A percentile compares a stretch with the other conserved stretches of the same genome.
phyloP scores from a whole-genome alignment of 257 asterid species.

The Buddleja alternifolia region DNA sequence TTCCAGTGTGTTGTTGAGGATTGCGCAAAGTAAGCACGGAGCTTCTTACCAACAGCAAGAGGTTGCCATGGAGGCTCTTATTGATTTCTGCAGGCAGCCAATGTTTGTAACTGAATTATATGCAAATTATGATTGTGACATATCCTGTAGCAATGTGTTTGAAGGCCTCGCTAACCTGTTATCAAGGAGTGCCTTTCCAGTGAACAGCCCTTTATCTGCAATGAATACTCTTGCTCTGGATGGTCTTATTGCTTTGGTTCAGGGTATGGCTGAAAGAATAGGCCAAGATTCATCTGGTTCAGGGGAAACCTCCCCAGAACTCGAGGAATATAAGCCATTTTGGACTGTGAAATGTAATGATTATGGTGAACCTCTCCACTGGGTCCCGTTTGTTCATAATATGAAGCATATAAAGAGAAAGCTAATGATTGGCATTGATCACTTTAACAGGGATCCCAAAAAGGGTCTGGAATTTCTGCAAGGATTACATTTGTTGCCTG shows the following conservation, averaged over 20 bases:
- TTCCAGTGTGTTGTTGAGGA: constrained; percentile 75
- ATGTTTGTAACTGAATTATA: constrained; percentile 77
- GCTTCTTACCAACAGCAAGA: constrained; percentile 94
- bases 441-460: constrained; percentile 83
- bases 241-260: constrained; percentile 86
- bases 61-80: constrained; percentile 96
- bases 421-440: constrained; percentile 84
- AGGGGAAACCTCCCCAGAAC: constrained; percentile 43
- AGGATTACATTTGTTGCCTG: constrained; percentile 70
- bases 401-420: constrained; percentile 75
- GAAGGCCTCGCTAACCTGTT: constrained; percentile 81
- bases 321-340: constrained; percentile 63
- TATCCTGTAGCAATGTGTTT: constrained; percentile 78
- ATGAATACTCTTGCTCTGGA: constrained; percentile 87
- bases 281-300: constrained; percentile 57
- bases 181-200: constrained; percentile 93
- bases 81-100: constrained; percentile 94
- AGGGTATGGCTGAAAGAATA: constrained; percentile 80
- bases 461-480: constrained; percentile 86
- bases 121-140: constrained; percentile 92
- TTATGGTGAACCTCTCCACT: constrained; percentile 59
- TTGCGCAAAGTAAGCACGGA: constrained; percentile 82
- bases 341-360: constrained; percentile 73
- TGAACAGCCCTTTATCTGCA: constrained; percentile 82
- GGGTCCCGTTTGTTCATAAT: constrained; percentile 81